phyloP scores from a whole-genome alignment of 2,329 filamentous ascomycete genomes.

The Albifimbria verrucaria region DNA sequence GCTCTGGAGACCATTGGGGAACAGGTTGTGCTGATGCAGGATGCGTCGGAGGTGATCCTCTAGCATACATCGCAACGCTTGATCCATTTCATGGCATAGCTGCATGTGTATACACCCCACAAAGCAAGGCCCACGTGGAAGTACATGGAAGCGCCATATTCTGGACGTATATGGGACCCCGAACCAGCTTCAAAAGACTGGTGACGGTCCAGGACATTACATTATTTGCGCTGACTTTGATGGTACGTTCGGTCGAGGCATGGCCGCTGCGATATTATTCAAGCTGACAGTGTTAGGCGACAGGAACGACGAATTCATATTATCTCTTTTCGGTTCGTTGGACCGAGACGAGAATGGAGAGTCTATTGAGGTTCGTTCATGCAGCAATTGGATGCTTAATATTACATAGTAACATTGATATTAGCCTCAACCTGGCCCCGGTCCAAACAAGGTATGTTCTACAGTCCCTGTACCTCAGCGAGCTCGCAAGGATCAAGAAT shows the following conservation, averaged over 20 bases:
- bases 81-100: constrained; percentile 2
- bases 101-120: background rate
- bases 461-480: too few species aligned
- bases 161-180: constrained; percentile 8
- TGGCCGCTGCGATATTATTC: background rate
- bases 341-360: background rate
- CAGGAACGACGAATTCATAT: background rate
- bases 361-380: background rate
- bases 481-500: too few species aligned
- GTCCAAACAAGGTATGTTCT: background rate
- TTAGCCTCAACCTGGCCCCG: too few species aligned
- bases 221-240: background rate
- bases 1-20: constrained; percentile 6
- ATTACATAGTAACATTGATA: too few species aligned
- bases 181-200: constrained; percentile 1
- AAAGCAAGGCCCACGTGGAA: background rate
- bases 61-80: constrained; percentile 5
- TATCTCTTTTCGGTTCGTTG: background rate
- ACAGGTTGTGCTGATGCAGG: constrained; percentile 4
- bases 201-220: constrained; percentile 5
- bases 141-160: constrained; percentile 6
- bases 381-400: too few species aligned
- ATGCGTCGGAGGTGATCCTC: constrained; percentile 6
- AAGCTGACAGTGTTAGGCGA: background rate
- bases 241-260: background rate